Evolutionary conservation across 257 asterid genomes (phyloP).

Genomic region (Fraxinus pennsylvanica): DNA sequence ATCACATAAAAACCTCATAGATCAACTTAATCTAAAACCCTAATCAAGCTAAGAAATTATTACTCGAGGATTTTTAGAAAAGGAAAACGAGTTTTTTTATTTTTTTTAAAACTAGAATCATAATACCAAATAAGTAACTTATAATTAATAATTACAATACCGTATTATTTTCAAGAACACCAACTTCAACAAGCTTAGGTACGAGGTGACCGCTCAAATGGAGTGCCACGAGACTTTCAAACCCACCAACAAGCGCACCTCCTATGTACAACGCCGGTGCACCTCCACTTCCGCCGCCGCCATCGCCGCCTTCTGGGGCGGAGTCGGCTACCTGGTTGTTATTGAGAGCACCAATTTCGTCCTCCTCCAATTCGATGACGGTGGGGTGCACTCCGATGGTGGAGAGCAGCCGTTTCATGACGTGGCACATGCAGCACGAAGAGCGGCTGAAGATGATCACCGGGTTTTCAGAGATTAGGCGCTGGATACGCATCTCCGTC

Average conservation of each 20-base stretch:
- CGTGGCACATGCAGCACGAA: slow-evolving; percentile 96
- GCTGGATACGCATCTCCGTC: slow-evolving; percentile 73
- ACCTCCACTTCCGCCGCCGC: slow-evolving; percentile 19
- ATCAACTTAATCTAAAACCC: slow-evolving; percentile 15
- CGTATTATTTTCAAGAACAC: slow-evolving; percentile 52
- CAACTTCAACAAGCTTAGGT: slow-evolving; percentile 83
- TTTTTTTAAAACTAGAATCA: no score
- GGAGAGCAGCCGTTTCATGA: slow-evolving; percentile 71
- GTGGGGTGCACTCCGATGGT: slow-evolving; percentile 84
- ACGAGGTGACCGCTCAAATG: slow-evolving; percentile 83
- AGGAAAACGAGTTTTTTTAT: neutral
- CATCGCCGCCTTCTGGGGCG: neutral
- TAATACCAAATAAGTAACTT: neutral
- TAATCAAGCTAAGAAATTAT: slow-evolving; percentile 15
- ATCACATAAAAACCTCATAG: slow-evolving; percentile 16
- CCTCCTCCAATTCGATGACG: slow-evolving; percentile 77
- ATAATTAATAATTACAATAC: slow-evolving; percentile 38
- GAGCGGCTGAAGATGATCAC: slow-evolving; percentile 81
- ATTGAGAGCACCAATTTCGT: slow-evolving; percentile 61
- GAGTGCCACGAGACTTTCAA: slow-evolving; percentile 73
- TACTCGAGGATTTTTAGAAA: neutral
- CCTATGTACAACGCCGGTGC: slow-evolving; percentile 81
- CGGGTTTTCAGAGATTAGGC: slow-evolving; percentile 81
- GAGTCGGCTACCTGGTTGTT: slow-evolving; percentile 21
- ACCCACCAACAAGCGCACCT: slow-evolving; percentile 80